These are phyloP conservation scores for Salinomyces thailandicus DNA, from an alignment of 2,329 filamentous ascomycete species.

Conservation along the genomic window DNA sequence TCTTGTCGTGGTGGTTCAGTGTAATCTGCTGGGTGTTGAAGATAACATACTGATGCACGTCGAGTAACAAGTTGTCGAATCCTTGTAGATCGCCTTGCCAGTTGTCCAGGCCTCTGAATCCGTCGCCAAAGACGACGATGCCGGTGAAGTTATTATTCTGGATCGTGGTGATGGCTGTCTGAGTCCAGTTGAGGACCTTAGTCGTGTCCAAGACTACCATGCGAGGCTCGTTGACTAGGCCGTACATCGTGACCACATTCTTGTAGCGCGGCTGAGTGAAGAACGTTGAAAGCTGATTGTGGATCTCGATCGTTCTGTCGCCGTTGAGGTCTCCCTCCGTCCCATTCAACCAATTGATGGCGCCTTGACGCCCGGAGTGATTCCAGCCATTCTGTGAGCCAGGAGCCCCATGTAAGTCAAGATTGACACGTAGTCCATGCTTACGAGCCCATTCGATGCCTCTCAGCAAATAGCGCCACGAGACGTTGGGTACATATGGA, in stretches of 20 bases:
- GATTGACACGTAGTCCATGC: conserved; percentile 81
- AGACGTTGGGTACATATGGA: conserved; percentile 74
- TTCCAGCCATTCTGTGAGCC: conserved; percentile 98
- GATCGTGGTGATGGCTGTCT: conserved; percentile 59
- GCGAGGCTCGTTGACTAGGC: conserved; percentile 84
- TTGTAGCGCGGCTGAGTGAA: conserved; percentile 89
- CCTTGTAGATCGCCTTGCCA: conserved; percentile 77
- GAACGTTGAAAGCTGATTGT: conserved; percentile 78
- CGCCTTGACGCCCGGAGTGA: conserved; percentile 74
- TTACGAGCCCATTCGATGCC: conserved; percentile 90
- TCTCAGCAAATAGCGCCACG: conserved; percentile 87
- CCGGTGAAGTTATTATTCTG: conserved; percentile 63
- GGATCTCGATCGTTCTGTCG: conserved; percentile 73
- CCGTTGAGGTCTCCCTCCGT: conserved; percentile 68
- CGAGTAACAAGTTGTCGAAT: conserved; percentile 67
- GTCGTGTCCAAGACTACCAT: conserved; percentile 58
- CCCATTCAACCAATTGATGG: conserved; percentile 85
- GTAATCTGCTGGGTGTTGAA: conserved; percentile 86
- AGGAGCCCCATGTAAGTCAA: conserved; percentile 84
- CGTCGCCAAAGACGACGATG: conserved; percentile 80
- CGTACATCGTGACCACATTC: conserved; percentile 86
- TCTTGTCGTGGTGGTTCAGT: conserved; percentile 70
- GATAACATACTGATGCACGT: conserved; percentile 97
- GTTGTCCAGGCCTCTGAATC: conserved; percentile 81
- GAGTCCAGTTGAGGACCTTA: conserved; percentile 70